Evolutionary conservation across 768 basidiomycete genomes (phyloP).

Genomic region (Piloderma croceum): DNA sequence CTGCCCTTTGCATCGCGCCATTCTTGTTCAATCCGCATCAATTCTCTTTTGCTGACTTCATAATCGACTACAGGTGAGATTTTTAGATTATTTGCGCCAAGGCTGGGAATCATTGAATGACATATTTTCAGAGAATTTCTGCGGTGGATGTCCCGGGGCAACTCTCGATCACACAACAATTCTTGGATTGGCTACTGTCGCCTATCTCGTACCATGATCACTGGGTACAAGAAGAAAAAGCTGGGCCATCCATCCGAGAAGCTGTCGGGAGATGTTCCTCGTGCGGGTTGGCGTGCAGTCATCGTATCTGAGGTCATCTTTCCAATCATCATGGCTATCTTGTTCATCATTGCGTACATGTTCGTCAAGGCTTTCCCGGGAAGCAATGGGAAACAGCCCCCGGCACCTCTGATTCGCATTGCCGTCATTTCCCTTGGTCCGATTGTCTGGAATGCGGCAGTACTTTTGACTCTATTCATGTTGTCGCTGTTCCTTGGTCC

Average conservation of each 20-base stretch:
- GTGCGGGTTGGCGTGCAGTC: slow-evolving; percentile 89
- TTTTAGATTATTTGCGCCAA: slow-evolving; percentile 5
- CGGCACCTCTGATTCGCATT: slow-evolving; percentile 87
- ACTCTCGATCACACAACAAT: slow-evolving; percentile 94
- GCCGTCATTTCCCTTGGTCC: slow-evolving; percentile 91
- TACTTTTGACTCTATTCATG: slow-evolving; percentile 84
- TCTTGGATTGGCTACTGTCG: slow-evolving; percentile 99
- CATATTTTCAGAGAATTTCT: slow-evolving; percentile 73
- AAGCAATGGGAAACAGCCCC: slow-evolving; percentile 53
- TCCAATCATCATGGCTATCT: slow-evolving; percentile 76
- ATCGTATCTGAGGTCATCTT: slow-evolving; percentile 83
- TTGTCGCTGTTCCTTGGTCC: slow-evolving; percentile 90
- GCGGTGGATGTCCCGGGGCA: slow-evolving; percentile 98
- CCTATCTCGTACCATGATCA: slow-evolving; percentile 95
- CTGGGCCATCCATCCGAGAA: slow-evolving; percentile 97
- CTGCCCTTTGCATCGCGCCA: slow-evolving; percentile 88
- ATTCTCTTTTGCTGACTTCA: slow-evolving; percentile 93
- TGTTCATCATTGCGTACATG: slow-evolving; percentile 87
- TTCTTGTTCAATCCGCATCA: slow-evolving; percentile 99
- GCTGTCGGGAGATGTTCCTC: slow-evolving; percentile 89
- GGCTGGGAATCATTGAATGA: slow-evolving; percentile 1
- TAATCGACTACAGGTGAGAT: slow-evolving; percentile 90
- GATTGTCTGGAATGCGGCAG: slow-evolving; percentile 89
- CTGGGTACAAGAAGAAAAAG: slow-evolving; percentile 99
- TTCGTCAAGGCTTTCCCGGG: slow-evolving; percentile 86